A percentile compares a stretch with the other conserved stretches of the same genome.
These are phyloP conservation scores for Blepharisma undulans DNA, from an alignment of 169 alveolate species.

Conservation along the genomic window DNA sequence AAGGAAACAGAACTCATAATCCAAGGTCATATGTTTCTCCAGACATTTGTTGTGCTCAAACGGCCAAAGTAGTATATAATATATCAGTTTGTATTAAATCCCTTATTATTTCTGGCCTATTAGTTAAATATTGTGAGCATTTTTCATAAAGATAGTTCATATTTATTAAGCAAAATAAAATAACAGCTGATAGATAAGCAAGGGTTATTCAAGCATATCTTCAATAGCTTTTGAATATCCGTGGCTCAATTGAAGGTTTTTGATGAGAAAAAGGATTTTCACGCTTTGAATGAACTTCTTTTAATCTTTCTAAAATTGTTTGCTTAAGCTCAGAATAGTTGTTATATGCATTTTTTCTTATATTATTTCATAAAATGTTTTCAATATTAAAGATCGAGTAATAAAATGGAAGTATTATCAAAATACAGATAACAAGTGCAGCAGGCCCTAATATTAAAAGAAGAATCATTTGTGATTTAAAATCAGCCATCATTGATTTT, in stretches of 20 bases:
- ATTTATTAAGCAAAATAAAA: background rate
- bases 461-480: background rate
- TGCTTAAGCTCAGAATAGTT: background rate
- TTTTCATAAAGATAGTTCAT: background rate
- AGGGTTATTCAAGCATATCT: background rate
- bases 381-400: background rate
- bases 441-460: background rate
- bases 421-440: background rate
- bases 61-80: background rate
- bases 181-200: background rate
- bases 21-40: background rate
- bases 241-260: background rate
- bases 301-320: background rate
- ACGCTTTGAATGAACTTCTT: background rate
- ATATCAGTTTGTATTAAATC: background rate
- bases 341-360: background rate
- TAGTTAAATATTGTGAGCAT: background rate
- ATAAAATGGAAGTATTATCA: background rate
- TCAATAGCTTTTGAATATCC: background rate
- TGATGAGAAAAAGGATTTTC: background rate
- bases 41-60: background rate
- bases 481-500: background rate
- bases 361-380: background rate
- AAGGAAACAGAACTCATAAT: background rate
- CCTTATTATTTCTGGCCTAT: background rate